A percentile compares a stretch with the other conserved stretches of the same genome.
Evolutionary conservation across 2,329 filamentous ascomycete species (phyloP).

Genomic region (Fusarium sp.): DNA sequence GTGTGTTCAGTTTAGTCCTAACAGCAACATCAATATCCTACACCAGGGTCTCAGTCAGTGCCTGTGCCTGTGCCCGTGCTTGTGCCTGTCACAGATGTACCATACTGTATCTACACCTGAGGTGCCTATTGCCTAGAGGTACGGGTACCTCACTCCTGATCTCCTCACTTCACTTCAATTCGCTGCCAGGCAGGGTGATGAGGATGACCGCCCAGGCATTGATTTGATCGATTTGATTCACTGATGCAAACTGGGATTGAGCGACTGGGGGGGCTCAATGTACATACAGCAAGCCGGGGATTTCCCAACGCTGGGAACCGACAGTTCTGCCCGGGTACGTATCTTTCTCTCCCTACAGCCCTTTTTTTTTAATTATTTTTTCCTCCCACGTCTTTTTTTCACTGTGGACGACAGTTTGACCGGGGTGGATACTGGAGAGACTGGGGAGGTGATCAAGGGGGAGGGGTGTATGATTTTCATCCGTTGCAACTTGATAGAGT

Average conservation of each 20-base stretch:
- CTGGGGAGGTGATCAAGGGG: conserved; percentile 37
- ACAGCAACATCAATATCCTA: conserved; percentile 6
- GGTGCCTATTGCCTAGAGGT: background rate
- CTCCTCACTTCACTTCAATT: background rate
- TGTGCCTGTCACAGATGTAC: conserved; percentile 37
- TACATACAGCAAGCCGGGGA: background rate
- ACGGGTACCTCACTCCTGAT: background rate
- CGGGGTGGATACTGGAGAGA: conserved; percentile 46
- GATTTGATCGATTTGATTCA: conserved; percentile 35
- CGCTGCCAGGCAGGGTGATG: conserved; percentile 21
- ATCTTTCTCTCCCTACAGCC: conserved; percentile 13
- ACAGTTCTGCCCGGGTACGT: conserved; percentile 32
- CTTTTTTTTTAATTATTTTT: conserved; percentile 34
- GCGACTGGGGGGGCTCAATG: conserved; percentile 17
- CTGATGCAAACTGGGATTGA: conserved; percentile 4
- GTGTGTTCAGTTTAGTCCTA: conserved; percentile 36
- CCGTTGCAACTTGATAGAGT: conserved; percentile 34
- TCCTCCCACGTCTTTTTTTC: conserved; percentile 16
- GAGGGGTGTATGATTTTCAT: conserved; percentile 40
- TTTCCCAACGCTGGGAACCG: conserved; percentile 12
- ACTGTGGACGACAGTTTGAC: conserved; percentile 39
- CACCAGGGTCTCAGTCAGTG: conserved; percentile 31
- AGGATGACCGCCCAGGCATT: conserved; percentile 32
- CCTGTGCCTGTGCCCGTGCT: conserved; percentile 28
- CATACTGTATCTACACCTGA: conserved; percentile 23